phyloP scores from a whole-genome alignment of 1,139 yeast species.

The Sugiyamaella grinbergsii region DNA sequence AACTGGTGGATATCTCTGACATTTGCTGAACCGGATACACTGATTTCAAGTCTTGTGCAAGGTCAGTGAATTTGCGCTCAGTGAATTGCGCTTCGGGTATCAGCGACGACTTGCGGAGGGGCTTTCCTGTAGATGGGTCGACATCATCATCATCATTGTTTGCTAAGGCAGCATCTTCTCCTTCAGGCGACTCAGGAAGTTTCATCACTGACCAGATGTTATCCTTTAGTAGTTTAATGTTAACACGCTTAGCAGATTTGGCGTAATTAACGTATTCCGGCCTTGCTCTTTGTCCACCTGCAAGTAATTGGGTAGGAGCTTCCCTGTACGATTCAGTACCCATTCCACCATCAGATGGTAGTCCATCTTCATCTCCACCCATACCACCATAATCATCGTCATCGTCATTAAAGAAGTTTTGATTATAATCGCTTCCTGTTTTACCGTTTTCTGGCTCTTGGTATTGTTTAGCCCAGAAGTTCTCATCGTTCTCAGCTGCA shows the following conservation, averaged over 20 bases:
- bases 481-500: constrained; percentile 50
- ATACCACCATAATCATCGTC: constrained; percentile 36
- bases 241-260: constrained; percentile 80
- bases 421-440: constrained; percentile 47
- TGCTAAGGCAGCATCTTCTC: constrained; percentile 1
- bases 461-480: constrained; percentile 64
- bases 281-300: constrained; percentile 35
- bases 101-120: constrained; percentile 1
- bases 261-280: constrained; percentile 75
- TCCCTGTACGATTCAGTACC: constrained; percentile 14
- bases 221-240: constrained; percentile 75
- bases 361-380: constrained; percentile 28
- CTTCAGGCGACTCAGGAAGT: constrained; percentile 27
- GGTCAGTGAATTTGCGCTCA: constrained; percentile 49
- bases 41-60: constrained; percentile 45
- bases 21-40: constrained; percentile 43
- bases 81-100: constrained; percentile 9
- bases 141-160: constrained; percentile 21
- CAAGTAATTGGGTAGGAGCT: constrained; percentile 17
- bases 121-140: constrained; percentile 9
- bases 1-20: constrained; percentile 77
- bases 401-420: constrained; percentile 49
- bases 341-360: constrained; percentile 2
- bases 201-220: constrained; percentile 70
- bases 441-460: constrained; percentile 50